phyloP scores from a whole-genome alignment of 805 yeast genomes.

The Starmerella geochares region DNA sequence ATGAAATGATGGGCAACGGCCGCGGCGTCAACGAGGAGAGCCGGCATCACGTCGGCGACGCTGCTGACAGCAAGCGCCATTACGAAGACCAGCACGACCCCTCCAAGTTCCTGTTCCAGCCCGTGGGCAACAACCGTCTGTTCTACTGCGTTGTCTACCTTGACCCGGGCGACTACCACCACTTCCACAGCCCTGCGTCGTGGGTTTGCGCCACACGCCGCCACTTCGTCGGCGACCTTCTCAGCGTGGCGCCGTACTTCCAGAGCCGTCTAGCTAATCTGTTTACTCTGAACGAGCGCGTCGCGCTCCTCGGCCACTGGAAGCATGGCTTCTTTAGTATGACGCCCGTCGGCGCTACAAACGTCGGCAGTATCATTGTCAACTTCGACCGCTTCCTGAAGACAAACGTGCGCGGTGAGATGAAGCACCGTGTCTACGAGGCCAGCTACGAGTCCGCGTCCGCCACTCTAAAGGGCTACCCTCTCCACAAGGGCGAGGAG shows the following conservation, averaged over 20 bases:
- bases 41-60: conserved; percentile 35
- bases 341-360: conserved; percentile 99
- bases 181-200: conserved; percentile 88
- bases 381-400: conserved; percentile 84
- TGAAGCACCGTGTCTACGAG: conserved; percentile 79
- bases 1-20: conserved; percentile 52
- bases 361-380: conserved; percentile 87
- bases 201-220: conserved; percentile 94
- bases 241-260: conserved; percentile 92
- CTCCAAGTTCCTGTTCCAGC: neutral
- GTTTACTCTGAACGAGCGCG: conserved; percentile 88
- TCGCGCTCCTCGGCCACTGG: conserved; percentile 92
- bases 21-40: conserved; percentile 45
- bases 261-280: conserved; percentile 77
- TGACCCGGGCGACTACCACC: conserved; percentile 98
- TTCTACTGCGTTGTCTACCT: conserved; percentile 85
- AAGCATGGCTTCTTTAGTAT: conserved; percentile 92
- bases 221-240: conserved; percentile 91
- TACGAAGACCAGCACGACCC: conserved; percentile 33
- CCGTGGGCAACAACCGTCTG: conserved; percentile 34
- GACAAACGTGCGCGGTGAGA: conserved; percentile 52
- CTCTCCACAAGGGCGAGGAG: conserved; percentile 82
- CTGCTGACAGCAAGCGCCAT: conserved; percentile 8
- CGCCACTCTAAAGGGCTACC: conserved; percentile 68
- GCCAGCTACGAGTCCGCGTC: conserved; percentile 83